Conservation (phyloP, 176 grass and related monocot genomes). For the Carex cristatella region DNA sequence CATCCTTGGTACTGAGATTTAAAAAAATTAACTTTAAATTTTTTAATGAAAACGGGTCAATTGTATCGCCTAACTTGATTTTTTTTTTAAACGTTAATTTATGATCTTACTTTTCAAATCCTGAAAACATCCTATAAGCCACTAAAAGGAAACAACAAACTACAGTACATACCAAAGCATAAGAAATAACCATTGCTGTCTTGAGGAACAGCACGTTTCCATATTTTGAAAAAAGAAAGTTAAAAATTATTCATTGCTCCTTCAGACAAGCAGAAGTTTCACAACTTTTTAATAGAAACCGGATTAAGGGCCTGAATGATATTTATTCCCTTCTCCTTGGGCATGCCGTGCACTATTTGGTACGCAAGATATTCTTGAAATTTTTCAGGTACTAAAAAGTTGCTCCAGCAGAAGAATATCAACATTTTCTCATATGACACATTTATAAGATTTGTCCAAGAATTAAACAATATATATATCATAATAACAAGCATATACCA, state of each 20-base stretch:
- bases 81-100: too few relatives aligned
- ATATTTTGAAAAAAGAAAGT: too few relatives aligned
- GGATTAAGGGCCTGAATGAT: not conserved
- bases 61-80: too few relatives aligned
- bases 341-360: not conserved
- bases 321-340: not conserved
- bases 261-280: not conserved
- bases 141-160: not conserved
- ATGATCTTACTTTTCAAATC: too few relatives aligned
- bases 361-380: not conserved
- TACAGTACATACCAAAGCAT: not conserved
- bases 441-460: not conserved
- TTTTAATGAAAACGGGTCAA: too few relatives aligned
- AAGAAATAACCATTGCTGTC: too few relatives aligned
- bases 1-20: too few relatives aligned
- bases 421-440: not conserved
- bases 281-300: not conserved
- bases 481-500: not conserved
- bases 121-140: not conserved
- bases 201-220: too few relatives aligned
- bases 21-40: too few relatives aligned
- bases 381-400: not conserved
- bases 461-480: slow-evolving; percentile 16
- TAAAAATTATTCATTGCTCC: not conserved
- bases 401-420: not conserved